Base-by-base conservation (phyloP, 2,329 filamentous ascomycete species). In the Plenodomus biglobosus region DNA sequence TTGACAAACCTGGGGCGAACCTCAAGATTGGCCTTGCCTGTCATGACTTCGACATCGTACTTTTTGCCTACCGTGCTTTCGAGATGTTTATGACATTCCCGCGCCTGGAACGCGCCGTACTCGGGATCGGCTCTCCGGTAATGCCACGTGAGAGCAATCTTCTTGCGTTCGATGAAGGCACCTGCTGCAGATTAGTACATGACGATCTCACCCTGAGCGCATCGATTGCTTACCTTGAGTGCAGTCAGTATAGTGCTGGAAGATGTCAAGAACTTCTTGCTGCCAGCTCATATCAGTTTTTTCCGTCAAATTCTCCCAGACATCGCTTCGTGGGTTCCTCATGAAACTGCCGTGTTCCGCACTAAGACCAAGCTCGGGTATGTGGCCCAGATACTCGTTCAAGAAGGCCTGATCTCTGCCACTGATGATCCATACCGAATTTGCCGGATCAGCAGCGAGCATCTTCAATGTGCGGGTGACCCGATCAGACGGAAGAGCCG, bases 311-410 rank as follows among this genome's bases (percentile, higher is more conserved):
- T 96, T 96, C 69, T 90, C 85, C 94, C 94, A 99, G 35, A 85
- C 80, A 2, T 85, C 81, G 16, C 79, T 80, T 34, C 86, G 82
- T 4, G 94, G 94, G 56, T 90, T 80, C 52, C 89, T 85, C 74
- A 97, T 90, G 71, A 97, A 99, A 66, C 91, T 96, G 43, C 94
- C 94, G 67, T 99, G 94, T 75, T 99, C 94, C 1, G 94, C 94
- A 62, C 90, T 95, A 66, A 99, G 87, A n/a, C 94, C 94, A 11
- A 99, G 78, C 66, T 88, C 85, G 1, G 84, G 72, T 57, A 97
- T 95, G 73, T 95, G 87, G n/a, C 92, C 94, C 70, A 97, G 85
- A 76, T 92, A 92, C 58, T 95, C 86, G 58, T 88, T 85, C 50
- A 99, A 75, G 74, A 99, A 99, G 7, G 87, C 86, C 67, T 96